Base-by-base conservation (phyloP, 2,329 filamentous ascomycete genomes). In the Seiridium unicorne region DNA sequence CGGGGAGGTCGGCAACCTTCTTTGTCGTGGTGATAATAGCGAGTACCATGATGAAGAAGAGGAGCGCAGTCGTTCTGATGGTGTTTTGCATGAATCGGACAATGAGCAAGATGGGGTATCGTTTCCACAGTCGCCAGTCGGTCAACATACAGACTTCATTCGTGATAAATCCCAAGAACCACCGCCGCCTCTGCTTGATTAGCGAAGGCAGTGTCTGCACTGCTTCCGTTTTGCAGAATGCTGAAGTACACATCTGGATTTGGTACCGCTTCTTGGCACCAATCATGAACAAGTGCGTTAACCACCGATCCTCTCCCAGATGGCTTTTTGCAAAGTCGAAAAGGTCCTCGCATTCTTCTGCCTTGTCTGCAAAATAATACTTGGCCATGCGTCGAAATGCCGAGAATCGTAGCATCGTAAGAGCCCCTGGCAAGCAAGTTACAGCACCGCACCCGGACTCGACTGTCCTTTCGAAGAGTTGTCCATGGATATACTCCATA, bases 121-220 rank as follows among this genome's bases (percentile, higher is more conserved):
- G 86, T 73, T 85, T 90, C 94, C 94, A 98, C 35, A 98, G 82
- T 61, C 95, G 87, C 75, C 91, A 87, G 76, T 98, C 94, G 1
- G 95, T 98, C 77, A 99, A 81, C 95, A 98, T 97, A 78, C 93
- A 97, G 6, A 93, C 94, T 74, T 98, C 94, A 74, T 99, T 99
- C 13, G 94, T 97, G 77, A 98, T 93, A 76, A 97, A 97, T 36
- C 94, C 94, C 48, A 98, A 82, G 74, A 98, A 98, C 95, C 95
- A 99, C 71, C 95, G 86, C 59, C 94, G 89, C 62, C 95, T 89
- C 79, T 99, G 95, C 81, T 98, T 97, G 73, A 97, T 82, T 51
- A 99, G 84, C 67, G 90, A 93, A 60, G 79, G 79, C 74, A 93
- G 93, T 2, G 90, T 93, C 76, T 97, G 93, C 18, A 97, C 94